Conservation (phyloP, 2,329 filamentous ascomycete species). For the Ceratocystis alfenasii region DNA sequence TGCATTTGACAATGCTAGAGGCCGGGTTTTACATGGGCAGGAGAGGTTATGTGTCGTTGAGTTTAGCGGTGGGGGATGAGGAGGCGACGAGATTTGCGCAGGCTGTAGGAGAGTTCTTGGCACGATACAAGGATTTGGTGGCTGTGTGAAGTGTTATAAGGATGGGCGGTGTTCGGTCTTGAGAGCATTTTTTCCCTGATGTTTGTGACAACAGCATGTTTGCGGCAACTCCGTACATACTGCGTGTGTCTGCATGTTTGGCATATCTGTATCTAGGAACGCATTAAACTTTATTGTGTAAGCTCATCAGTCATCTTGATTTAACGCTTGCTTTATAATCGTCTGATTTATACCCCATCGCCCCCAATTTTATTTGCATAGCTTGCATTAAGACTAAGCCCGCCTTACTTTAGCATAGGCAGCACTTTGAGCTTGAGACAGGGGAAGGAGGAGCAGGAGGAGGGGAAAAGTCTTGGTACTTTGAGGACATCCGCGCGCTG, state of each 20-base stretch:
- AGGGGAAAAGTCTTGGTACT: background rate
- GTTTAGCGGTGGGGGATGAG: conserved; percentile 31
- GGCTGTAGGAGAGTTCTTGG: conserved; percentile 29
- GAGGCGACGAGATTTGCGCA: conserved; percentile 34
- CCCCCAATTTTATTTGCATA: background rate
- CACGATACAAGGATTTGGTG: conserved; percentile 10
- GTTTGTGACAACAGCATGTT: background rate
- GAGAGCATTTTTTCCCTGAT: background rate
- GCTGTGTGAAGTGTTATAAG: conserved; percentile 8
- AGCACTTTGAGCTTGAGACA: conserved; percentile 9
- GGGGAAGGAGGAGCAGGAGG: background rate
- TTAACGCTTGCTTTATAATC: background rate
- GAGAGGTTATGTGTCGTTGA: conserved; percentile 34
- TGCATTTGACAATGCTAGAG: conserved; percentile 38
- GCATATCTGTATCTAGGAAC: background rate
- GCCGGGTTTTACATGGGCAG: conserved; percentile 34
- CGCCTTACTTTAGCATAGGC: conserved; percentile 1
- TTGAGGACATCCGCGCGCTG: background rate
- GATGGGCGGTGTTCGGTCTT: background rate
- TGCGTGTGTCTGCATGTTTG: background rate
- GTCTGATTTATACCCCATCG: background rate
- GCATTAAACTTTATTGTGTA: no score
- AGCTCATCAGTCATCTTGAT: no score
- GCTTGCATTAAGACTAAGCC: conserved; percentile 5
- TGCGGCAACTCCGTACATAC: background rate